Base-by-base conservation (phyloP, 768 basidiomycete species). In the Termitomyces sp. region DNA sequence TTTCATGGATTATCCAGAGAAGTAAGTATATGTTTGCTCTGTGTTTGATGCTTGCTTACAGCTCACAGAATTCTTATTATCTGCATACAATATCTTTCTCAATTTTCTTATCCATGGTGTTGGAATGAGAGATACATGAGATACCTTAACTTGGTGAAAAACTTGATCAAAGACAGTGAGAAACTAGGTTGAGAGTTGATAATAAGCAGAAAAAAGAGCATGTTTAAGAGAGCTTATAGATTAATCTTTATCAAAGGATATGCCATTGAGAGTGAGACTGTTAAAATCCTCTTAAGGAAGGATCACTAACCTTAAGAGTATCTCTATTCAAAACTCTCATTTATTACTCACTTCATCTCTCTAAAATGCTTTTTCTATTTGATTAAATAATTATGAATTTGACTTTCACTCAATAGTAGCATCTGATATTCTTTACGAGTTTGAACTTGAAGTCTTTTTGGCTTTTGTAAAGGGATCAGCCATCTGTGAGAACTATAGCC, bases 51-150 rank as follows among this genome's bases (percentile, higher is more conserved):
- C 5, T 40, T 40, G 9, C 19, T 41, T 2, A 41, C 10, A 21
- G 40, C 10, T n/a, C 21, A n/a, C 47, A 71, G 71, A 44, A 63
- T 67, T 29, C 56, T 73, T 1, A 45, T 71, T 48, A 62, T 61
- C 5, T 58, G 54, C 49, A 57, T 68, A 23, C 55, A 58, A 5
- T 60, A 56, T 51, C 53, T 66, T 3, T 63, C 64, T 0, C 5
- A 29, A 6, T 71, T 63, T 43, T 71, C 70, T 4, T 73, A 71
- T 41, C 70, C 72, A 3, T 65, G 65, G 2, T 73, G 72, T 49
- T 58, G 69, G 3, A 54, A 70, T 9, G 52, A 35, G 1, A 66
- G 1, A 66, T 63, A 21, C 7, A 53, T 0, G 31, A 68, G 0
- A 66, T 78, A 7, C 11, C 49, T 2, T 50, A 63, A 0, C 53